Evolutionary conservation across 1,139 yeast genomes (phyloP), one percentile per base, ranked within the genome.

Genomic region (Geotrichum cucujoidarum): DNA sequence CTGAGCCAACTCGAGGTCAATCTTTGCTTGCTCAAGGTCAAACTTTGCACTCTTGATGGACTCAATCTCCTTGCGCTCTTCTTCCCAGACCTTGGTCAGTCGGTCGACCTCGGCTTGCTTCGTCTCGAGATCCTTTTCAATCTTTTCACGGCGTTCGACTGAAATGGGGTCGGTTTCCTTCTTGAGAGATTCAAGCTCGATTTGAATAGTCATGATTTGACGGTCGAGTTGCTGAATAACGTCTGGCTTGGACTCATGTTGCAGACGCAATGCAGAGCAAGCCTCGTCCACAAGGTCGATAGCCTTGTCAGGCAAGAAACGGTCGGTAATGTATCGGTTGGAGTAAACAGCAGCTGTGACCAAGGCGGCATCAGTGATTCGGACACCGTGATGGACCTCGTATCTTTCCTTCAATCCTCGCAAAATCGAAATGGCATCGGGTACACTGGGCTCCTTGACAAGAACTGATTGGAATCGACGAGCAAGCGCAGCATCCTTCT

Each of bases 331-430:
- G 64, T 92, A 92, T 55, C 98, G 75, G 61, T 88, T 87, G 29
- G 95, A 83, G 61, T 90, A 80, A 4, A 86, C 81, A 0, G 97
- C 96, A 10, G 97, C 96, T 0, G 96, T 85, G 1, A 92, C 97
- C 50, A 92, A 73, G 0, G 98, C 97, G 37, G 90, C 77, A 64
- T 92, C 98, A 4, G 94, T 78, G 50, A 92, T 88, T 56, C 97
- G 77, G n/a, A 92, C 98, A 67, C 98, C 98, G 62, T 92, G 98
- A 62, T 92, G 98, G 2, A 92, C 96, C 63, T 92, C 98, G 62
- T 92, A 92, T 57, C 85, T 77, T 62, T 92, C 97, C 64, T 90
- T 90, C 62, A 92, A 73, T 4, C 98, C 98, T 62, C 98, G 79
- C 52, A 92, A 71, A 55, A 92, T 92, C 11, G 95, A 84, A 50